Conservation (phyloP, 495 filamentous ascomycete species). For the Immersiella caudata region DNA sequence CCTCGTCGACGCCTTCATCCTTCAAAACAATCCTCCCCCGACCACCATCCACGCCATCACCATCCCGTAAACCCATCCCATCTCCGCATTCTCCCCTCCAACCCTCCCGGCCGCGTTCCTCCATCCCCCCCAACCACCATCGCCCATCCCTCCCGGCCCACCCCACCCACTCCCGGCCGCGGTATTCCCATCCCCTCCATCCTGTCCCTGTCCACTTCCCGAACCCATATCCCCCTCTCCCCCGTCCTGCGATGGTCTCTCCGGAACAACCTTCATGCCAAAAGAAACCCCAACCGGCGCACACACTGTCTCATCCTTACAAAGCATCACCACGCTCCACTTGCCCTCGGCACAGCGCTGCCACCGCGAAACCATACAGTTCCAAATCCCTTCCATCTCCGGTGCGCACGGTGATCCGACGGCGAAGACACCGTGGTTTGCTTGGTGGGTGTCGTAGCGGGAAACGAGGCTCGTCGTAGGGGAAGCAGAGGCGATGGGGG, state of each 20-base stretch:
- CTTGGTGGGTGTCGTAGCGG: background rate
- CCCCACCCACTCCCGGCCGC: background rate
- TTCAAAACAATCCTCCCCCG: background rate
- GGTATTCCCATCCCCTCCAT: background rate
- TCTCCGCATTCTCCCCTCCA: background rate
- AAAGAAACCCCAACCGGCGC: background rate
- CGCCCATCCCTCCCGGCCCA: background rate
- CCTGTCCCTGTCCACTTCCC: background rate
- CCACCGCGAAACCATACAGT: background rate
- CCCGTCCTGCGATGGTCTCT: background rate
- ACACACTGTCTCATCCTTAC: background rate
- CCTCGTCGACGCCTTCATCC: background rate
- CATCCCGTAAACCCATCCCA: background rate
- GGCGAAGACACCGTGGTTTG: background rate
- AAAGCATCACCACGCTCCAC: background rate
- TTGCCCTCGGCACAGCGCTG: background rate
- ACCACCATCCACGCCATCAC: background rate
- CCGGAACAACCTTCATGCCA: background rate
- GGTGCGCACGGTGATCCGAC: background rate
- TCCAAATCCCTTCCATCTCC: background rate
- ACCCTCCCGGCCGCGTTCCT: background rate
- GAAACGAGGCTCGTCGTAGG: background rate
- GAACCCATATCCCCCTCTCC: background rate
- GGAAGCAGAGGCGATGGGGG: background rate
- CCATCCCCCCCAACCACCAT: background rate